A percentile compares a stretch with the other conserved stretches of the same genome.
phyloP scores from a whole-genome alignment of 495 filamentous ascomycete genomes.

The Opeltia flavorubescens region DNA sequence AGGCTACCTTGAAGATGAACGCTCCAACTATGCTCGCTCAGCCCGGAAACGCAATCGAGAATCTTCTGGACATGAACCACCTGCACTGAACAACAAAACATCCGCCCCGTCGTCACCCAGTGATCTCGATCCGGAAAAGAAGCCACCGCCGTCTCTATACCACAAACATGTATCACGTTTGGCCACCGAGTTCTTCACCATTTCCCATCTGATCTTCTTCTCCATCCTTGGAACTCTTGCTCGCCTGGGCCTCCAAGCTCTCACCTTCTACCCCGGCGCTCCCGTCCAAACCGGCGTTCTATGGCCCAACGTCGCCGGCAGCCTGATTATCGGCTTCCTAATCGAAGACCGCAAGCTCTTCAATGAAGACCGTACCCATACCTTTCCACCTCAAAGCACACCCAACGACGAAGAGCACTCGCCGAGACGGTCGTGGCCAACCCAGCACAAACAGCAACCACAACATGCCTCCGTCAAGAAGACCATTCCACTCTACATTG shows the following conservation, averaged over 20 bases:
- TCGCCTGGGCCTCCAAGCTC: conserved; percentile 63
- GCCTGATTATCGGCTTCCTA: conserved; percentile 74
- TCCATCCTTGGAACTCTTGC: conserved; percentile 77
- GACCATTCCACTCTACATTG: conserved; percentile 79
- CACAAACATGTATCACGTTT: conserved; percentile 30
- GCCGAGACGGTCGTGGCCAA: too few species aligned
- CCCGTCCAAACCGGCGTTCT: conserved; percentile 61
- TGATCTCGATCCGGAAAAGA: background rate
- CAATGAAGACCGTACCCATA: conserved; percentile 44
- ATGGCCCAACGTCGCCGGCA: conserved; percentile 87
- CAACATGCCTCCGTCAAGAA: conserved; percentile 52
- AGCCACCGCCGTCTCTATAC: background rate
- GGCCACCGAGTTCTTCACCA: conserved; percentile 60
- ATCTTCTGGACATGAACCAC: background rate
- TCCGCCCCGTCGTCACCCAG: background rate
- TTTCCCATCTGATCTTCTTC: conserved; percentile 76
- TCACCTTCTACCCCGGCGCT: conserved; percentile 69
- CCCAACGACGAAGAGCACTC: conserved; percentile 10
- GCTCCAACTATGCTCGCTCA: background rate
- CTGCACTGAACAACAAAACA: background rate
- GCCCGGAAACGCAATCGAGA: background rate
- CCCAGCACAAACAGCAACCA: conserved; percentile 31
- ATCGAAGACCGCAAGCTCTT: conserved; percentile 69
- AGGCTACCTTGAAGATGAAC: conserved; percentile 5
- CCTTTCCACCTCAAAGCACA: conserved; percentile 5